phyloP scores from a whole-genome alignment of 2,329 filamentous ascomycete species.

The Hypoxylon rubiginosum region DNA sequence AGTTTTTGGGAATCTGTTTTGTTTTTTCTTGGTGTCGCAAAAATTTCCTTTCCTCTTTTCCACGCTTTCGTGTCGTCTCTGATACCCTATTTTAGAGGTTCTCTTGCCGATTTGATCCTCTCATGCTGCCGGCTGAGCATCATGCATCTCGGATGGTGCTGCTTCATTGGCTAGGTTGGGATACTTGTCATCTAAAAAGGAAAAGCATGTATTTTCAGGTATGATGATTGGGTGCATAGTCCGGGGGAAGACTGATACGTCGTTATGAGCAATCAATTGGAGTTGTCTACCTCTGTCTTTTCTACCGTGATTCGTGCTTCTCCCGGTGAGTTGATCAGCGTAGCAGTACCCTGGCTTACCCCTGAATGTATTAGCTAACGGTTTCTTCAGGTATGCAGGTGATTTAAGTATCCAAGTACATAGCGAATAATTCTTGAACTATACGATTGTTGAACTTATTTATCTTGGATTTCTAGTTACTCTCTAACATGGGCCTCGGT shows the following conservation, averaged over 20 bases:
- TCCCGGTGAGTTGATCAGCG: background rate
- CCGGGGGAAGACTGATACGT: constrained; percentile 31
- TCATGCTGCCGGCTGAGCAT: constrained; percentile 21
- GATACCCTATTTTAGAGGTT: constrained; percentile 41
- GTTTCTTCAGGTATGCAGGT: background rate
- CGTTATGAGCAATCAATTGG: constrained; percentile 35
- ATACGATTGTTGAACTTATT: too few species aligned
- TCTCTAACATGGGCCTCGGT: too few species aligned
- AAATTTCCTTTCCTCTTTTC: constrained; percentile 8
- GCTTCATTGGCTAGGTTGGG: constrained; percentile 24
- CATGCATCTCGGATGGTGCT: constrained; percentile 28
- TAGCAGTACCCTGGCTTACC: background rate
- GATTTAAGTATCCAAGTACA: background rate
- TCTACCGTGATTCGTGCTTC: background rate
- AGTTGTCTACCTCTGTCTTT: constrained; percentile 12
- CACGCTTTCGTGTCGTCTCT: constrained; percentile 28
- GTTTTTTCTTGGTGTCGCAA: constrained; percentile 1
- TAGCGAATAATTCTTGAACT: background rate
- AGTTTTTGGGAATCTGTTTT: constrained; percentile 24
- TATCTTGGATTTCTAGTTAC: too few species aligned
- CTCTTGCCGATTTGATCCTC: constrained; percentile 13
- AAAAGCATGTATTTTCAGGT: constrained; percentile 15
- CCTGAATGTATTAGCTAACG: background rate
- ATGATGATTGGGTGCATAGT: constrained; percentile 28
- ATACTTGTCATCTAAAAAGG: constrained; percentile 26